Base-by-base conservation (phyloP, 768 basidiomycete genomes). In the Russula foetens region DNA sequence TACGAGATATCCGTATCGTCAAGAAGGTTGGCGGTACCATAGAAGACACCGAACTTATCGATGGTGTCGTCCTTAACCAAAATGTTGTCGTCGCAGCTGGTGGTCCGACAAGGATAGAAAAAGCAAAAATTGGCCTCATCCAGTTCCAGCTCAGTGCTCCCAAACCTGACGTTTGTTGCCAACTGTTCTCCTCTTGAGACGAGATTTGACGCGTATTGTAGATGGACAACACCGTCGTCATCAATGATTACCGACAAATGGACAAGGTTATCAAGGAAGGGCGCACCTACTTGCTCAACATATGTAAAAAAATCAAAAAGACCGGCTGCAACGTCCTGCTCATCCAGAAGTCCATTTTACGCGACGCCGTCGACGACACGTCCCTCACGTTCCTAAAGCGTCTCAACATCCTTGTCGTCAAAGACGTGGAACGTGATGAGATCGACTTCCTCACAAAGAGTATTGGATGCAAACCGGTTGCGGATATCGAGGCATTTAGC, bases 211-310 rank as follows among this genome's bases (percentile, higher is more conserved):
- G 60, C 44, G 8, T 51, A 29, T 21, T 24, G 11, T 67, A 98
- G 95, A 99, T 99, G 96, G 97, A 99, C 75, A 98, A 99, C 78
- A 98, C 96, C 5, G 94, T 99, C 46, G 89, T 98, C 53, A 98
- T 99, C 67, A 98, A 96, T 65, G 96, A 99, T 75, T 99, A 99
- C 76, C 88, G 97, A 19, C 97, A 98, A 73, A 98, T 99, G 96
- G 97, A 98, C 81, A 97, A 98, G 73, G 94, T 98, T 60, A 88
- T 99, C 75, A 98, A 99, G 75, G 97, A 99, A 74, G 96, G 96
- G 59, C 89, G 97, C 48, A 92, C 95, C 74, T 98, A 99, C 73
- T 82, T 99, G 59, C 85, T 99, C 69, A 98, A 94, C 72, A 84
- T 98, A 56, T 96, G 92, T 85, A 98, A 98, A 76, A 95, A 94